Evolutionary conservation across 176 grass and related monocot species (phyloP), one percentile per base, ranked within the genome.

Genomic region (Aechmea fasciata): DNA sequence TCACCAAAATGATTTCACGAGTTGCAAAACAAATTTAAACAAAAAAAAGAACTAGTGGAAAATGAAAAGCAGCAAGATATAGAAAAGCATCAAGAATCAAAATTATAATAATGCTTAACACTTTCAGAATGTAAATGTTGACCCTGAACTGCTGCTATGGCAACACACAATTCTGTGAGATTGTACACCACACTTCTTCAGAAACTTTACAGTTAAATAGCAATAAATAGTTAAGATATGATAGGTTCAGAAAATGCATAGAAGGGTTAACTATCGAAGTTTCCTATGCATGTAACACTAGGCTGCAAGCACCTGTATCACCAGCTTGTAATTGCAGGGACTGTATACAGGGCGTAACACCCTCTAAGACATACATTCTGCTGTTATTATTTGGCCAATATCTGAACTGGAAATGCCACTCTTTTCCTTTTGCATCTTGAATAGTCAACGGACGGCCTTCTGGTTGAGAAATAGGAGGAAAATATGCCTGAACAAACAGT

Each of bases 301-400:
- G 2, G 11, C 15, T 61, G 20, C 71, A 80, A 69, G 83, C 55
- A 99, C 95, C 95, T 93, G 95, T 99, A 84, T 99, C 95, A n/a
- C 95, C 95, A 83, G 95, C 95, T 87, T 99, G 95, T 79, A 99
- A 68, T 67, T 99, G 95, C 73, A 99, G 88, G 49, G 95, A 99
- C 55, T 99, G 95, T 81, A 99, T 99, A 79, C 95, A 99, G 63
- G 95, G 90, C 57, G 95, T 99, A 72, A 99, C 95, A 55, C 95
- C 95, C 69, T 99, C 95, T 65, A 99, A 83, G 59, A 99, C 95
- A 3, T 99, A 99, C 95, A 99, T 99, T 86, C 95, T 85, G 77
- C 95, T 99, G 69, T 99, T 99, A 71, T 99, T 99, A 79, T 99
- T 99, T 50, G 95, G 95, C 95, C 95, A 99, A 68, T 90, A 99